Percentiles rank a stretch among this genome's conserved stretches.
phyloP scores from a whole-genome alignment of 2,329 filamentous ascomycete genomes.

The Aspergillus thermomutatus region DNA sequence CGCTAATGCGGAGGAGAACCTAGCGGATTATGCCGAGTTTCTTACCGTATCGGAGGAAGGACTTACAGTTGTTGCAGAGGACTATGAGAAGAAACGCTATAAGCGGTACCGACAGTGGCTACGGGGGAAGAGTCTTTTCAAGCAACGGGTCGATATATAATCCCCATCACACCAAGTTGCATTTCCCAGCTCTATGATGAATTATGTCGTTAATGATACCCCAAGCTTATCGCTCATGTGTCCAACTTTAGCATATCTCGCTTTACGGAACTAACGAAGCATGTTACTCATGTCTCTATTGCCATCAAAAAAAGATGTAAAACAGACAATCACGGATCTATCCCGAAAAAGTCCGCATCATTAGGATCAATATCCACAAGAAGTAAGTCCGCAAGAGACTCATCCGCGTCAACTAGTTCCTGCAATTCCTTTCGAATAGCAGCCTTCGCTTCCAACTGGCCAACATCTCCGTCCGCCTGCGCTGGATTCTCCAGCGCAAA shows the following conservation, averaged over 20 bases:
- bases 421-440: constrained; percentile 33
- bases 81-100: constrained; percentile 87
- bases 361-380: constrained; percentile 15
- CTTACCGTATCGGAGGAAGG: constrained; percentile 75
- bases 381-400: constrained; percentile 28
- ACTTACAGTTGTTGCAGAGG: constrained; percentile 81
- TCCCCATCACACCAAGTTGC: not conserved
- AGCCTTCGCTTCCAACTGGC: constrained; percentile 22
- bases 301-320: not conserved
- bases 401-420: constrained; percentile 35
- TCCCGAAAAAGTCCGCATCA: constrained; percentile 16
- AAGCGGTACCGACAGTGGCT: constrained; percentile 97
- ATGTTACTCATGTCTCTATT: not conserved
- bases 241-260: not conserved
- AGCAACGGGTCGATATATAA: constrained; percentile 64
- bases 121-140: constrained; percentile 90
- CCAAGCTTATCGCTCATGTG: not conserved
- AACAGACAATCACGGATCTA: not conserved
- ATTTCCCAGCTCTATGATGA: not conserved
- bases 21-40: constrained; percentile 72
- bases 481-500: constrained; percentile 27
- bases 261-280: not conserved
- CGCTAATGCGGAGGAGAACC: constrained; percentile 57
- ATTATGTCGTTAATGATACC: constrained; percentile 1
- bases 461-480: constrained; percentile 14